Conservation (phyloP, 2,329 filamentous ascomycete genomes). For the Aspergillus pseudoterreus region DNA sequence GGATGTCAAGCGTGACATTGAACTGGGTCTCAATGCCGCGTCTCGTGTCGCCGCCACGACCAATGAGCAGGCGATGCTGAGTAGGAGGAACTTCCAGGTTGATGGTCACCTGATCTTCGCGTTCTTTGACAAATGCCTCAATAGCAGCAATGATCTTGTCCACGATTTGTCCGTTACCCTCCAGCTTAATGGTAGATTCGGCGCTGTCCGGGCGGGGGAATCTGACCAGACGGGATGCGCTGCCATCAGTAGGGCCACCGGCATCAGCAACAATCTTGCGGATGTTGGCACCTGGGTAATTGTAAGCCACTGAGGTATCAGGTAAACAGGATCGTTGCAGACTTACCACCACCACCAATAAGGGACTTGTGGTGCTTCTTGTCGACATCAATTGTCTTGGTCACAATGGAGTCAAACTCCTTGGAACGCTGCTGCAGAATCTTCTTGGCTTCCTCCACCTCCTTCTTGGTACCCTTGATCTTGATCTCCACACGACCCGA, state of each 20-base stretch:
- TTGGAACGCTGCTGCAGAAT: slow-evolving; percentile 80
- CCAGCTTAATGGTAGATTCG: slow-evolving; percentile 79
- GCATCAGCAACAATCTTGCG: slow-evolving; percentile 82
- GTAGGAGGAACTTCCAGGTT: slow-evolving; percentile 78
- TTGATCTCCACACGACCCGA: slow-evolving; percentile 75
- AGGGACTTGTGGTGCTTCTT: slow-evolving; percentile 83
- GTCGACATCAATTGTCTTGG: slow-evolving; percentile 82
- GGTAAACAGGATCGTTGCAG: slow-evolving; percentile 2
- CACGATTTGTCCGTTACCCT: slow-evolving; percentile 78
- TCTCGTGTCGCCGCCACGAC: slow-evolving; percentile 83
- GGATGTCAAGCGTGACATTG: slow-evolving; percentile 82
- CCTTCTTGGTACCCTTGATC: slow-evolving; percentile 86
- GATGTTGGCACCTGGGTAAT: slow-evolving; percentile 68
- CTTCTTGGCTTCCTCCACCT: slow-evolving; percentile 89
- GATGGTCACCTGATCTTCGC: slow-evolving; percentile 77
- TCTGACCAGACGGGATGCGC: slow-evolving; percentile 84
- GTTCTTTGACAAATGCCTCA: slow-evolving; percentile 73
- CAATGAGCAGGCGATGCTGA: slow-evolving; percentile 88
- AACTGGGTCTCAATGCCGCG: slow-evolving; percentile 82
- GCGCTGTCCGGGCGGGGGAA: slow-evolving; percentile 87
- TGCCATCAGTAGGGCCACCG: slow-evolving; percentile 82
- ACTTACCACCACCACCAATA: slow-evolving; percentile 83
- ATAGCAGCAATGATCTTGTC: slow-evolving; percentile 85
- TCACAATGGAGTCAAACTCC: slow-evolving; percentile 85
- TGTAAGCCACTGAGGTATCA: slow-evolving; percentile 11